Base-by-base conservation (phyloP, 306 rosid genomes). In the Castanea mollissima region DNA sequence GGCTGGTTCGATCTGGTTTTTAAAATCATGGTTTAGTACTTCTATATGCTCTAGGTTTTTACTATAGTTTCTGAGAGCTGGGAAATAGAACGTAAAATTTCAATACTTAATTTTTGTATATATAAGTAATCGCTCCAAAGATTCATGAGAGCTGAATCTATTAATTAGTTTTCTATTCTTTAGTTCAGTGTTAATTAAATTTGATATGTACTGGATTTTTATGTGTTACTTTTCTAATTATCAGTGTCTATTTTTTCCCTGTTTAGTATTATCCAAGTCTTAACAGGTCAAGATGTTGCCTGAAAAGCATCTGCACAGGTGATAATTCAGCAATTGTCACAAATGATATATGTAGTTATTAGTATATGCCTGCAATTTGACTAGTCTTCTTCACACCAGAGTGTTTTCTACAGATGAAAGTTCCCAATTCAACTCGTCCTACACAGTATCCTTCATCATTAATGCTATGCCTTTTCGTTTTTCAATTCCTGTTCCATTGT, bases 401-500 rank as follows among this genome's bases (percentile, higher is more conserved):
- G 86, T 96, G 99, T 79, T 96, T 96, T 88, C 85, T 96, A 87
- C 98, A 96, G 94, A 96, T 96, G 99, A 96, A 91, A 90, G 99
- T 96, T 81, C 99, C 99, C 62, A 96, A 96, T 86, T 93, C 99
- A 75, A 87, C 97, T 67, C 98, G 97, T 60, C 99, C 99, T 31
- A 93, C 98, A 23, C 99, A 93, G 99, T 96, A 96, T 96, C 99
- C 97, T 89, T 76, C 60, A 60, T 68, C 46, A 54, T 75, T 67
- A 34, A 55, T 69, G 51, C 57, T 72, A 74, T 78, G 56, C 10
- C 69, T 81, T 73, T 78, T 46, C 29, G 15, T 32, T 63, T 58
- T 49, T 57, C 5, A 8, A 20, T 55, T 38, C 34, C 54, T 44
- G 11, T 80, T 76, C 14, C 15, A 76, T 78, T 81, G 92, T 82